These are phyloP conservation scores for Tuber umbilicatum DNA, from an alignment of 495 filamentous ascomycete genomes.

Conservation along the genomic window DNA sequence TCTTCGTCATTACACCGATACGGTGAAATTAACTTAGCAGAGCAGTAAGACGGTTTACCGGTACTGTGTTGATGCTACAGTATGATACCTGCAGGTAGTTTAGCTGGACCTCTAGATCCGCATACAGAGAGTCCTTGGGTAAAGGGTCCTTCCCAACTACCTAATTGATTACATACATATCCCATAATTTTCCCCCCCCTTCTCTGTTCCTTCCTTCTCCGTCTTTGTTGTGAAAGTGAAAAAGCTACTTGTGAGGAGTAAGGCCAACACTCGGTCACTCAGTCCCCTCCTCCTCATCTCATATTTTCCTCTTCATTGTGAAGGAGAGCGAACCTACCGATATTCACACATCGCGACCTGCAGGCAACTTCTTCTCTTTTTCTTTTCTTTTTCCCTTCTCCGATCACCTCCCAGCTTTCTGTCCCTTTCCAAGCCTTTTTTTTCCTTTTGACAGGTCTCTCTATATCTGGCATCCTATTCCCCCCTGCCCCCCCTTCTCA, in stretches of 20 bases:
- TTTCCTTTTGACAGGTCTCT: neutral
- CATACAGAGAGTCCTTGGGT: neutral
- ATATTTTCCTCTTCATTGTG: slow-evolving; percentile 1
- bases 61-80: neutral
- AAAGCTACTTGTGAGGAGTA: neutral
- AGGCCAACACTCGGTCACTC: neutral
- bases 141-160: neutral
- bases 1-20: neutral
- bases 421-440: slow-evolving; percentile 3
- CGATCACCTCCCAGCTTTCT: neutral
- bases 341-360: neutral
- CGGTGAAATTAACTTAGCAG: neutral
- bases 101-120: neutral
- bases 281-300: neutral
- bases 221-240: neutral
- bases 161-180: neutral
- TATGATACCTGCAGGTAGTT: neutral
- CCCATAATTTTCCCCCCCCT: neutral
- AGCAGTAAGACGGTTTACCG: neutral
- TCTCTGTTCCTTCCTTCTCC: neutral
- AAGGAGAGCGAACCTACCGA: neutral
- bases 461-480: neutral
- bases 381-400: neutral
- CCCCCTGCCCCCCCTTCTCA: neutral
- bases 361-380: neutral